These are phyloP conservation scores for Rhododendron mucronatum DNA, from an alignment of 148 eudicot genomes.

Conservation along the genomic window DNA sequence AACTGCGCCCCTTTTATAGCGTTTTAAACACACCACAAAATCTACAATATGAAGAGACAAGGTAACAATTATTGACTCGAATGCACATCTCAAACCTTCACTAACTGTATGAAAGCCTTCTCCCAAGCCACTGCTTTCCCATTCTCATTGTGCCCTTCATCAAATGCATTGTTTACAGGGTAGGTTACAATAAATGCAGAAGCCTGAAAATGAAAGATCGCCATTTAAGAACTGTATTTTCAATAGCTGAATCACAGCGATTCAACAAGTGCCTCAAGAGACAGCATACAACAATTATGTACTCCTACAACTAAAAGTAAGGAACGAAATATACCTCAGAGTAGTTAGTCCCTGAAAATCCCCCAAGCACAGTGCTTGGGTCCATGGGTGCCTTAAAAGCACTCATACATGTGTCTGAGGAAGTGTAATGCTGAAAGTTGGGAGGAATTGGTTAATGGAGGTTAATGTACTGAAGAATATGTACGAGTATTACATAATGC, in stretches of 20 bases:
- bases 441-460: slow-evolving; percentile 11
- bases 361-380: slow-evolving; percentile 64
- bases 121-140: slow-evolving; percentile 67
- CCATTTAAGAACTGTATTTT: not conserved
- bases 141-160: slow-evolving; percentile 44
- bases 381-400: slow-evolving; percentile 75
- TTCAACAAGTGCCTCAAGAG: slow-evolving; percentile 8
- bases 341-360: slow-evolving; percentile 55
- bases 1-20: not conserved
- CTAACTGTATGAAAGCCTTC: slow-evolving; percentile 66
- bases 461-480: not conserved
- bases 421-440: slow-evolving; percentile 52
- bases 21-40: not conserved
- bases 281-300: not conserved
- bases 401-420: slow-evolving; percentile 61
- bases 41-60: not conserved
- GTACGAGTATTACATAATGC: not conserved
- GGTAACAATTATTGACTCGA: not conserved
- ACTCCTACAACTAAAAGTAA: not conserved
- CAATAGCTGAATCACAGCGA: slow-evolving; percentile 8
- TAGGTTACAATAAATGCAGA: slow-evolving; percentile 64
- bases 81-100: slow-evolving; percentile 34
- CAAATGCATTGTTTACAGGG: slow-evolving; percentile 57
- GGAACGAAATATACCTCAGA: slow-evolving; percentile 43
- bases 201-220: slow-evolving; percentile 38